Conservation (phyloP, 495 filamentous ascomycete genomes). For the Aspergillus baeticus region DNA sequence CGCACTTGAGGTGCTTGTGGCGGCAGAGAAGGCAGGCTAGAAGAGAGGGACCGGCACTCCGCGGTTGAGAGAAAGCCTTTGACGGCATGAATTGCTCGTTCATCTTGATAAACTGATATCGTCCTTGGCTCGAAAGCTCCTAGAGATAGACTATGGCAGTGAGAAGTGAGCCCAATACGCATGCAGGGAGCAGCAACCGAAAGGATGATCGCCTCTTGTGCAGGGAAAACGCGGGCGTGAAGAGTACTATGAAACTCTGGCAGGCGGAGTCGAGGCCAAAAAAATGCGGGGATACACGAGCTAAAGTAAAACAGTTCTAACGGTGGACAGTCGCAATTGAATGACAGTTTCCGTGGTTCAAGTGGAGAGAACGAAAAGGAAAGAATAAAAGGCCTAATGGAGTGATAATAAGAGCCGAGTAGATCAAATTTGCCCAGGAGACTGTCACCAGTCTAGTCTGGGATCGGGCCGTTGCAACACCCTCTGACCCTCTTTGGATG, state of each 20-base stretch:
- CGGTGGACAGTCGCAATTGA: neutral
- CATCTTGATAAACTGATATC: constrained; percentile 13
- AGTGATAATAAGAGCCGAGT: neutral
- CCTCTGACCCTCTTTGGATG: constrained; percentile 8
- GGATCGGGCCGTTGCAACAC: constrained; percentile 12
- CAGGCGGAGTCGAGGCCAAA: neutral
- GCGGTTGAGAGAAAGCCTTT: constrained; percentile 11
- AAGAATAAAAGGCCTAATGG: neutral
- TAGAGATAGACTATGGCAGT: neutral
- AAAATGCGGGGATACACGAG: neutral
- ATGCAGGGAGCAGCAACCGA: neutral
- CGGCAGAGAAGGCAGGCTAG: constrained; percentile 59
- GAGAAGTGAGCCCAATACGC: neutral
- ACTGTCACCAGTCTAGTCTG: constrained; percentile 9
- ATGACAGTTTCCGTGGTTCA: neutral
- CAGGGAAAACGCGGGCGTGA: neutral
- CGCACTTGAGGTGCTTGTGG: constrained; percentile 58
- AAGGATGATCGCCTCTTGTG: neutral
- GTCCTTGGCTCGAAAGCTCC: neutral
- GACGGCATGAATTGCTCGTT: constrained; percentile 18
- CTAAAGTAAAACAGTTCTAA: neutral
- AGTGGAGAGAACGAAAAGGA: neutral
- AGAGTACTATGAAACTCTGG: neutral
- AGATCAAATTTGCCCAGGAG: constrained; percentile 1
- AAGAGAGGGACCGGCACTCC: constrained; percentile 38